Base-by-base conservation (phyloP, 2,329 filamentous ascomycete genomes). In the Botrytis squamosa region DNA sequence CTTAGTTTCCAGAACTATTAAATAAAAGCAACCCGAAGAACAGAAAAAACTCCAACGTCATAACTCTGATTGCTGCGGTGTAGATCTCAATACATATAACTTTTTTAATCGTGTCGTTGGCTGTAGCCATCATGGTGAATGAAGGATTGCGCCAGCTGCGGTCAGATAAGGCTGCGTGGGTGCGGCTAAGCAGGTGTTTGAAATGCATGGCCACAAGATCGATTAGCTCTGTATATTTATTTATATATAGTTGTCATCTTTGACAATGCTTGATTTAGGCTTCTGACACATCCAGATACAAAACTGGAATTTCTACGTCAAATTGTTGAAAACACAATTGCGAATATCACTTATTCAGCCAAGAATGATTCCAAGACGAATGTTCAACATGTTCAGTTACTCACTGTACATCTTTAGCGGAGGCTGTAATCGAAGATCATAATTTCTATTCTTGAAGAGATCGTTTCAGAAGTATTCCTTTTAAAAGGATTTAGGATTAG, bases 141-240 rank as follows among this genome's bases (percentile, higher is more conserved):
- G 36, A 68, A 68, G 66, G 66, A 68, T 68, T 33, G n/a, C 5
- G n/a, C 36, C 49, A 22, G 49, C 49, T 57, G 66, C 49, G 66
- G 66, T 69, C 52, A 69, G 49, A 57, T 44, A 69, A 69, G n/a
- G 66, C 66, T 69, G 66, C 25, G 49, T 69, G 18, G 25, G 49
- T 69, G 49, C 36, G 49, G 66, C 66, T 68, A 57, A 68, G 49
- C 66, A 55, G 49, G 25, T 55, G 36, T 62, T 3, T 42, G 33
- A 42, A 29, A 55, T 55, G 33, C 36, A 55, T 40, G 65, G 7
- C 33, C 38, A 29, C 25, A 68, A 52, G 22, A 22, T 8, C 22
- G 29, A 38, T 38, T 38, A 38, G 18, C 22, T 67, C 18, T 57
- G 8, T 33, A 52, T 7, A 22, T 25, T 68, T 55, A 22, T 68